Conservation (phyloP, 2,329 filamentous ascomycete species). For the Fusarium austroafricanum region DNA sequence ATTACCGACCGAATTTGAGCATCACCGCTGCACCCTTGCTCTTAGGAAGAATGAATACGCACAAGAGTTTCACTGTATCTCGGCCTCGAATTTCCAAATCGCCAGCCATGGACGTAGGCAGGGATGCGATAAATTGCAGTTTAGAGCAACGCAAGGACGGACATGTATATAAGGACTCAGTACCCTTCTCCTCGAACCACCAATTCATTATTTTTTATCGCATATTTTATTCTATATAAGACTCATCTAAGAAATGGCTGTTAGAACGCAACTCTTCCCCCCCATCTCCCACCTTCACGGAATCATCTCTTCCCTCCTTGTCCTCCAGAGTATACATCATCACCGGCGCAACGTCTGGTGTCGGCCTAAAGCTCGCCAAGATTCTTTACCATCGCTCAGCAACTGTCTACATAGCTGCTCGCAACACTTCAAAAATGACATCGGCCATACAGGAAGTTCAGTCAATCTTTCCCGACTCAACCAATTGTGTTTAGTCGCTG, state of each 20-base stretch:
- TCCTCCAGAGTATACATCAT: slow-evolving; percentile 33
- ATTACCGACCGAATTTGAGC: slow-evolving; percentile 28
- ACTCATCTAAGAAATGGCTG: slow-evolving; percentile 16
- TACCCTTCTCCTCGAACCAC: not conserved
- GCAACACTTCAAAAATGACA: slow-evolving; percentile 19
- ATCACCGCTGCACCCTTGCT: not conserved
- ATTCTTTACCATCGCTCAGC: slow-evolving; percentile 34
- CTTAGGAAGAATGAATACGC: not conserved
- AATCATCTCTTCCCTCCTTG: slow-evolving; percentile 23
- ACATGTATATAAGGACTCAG: slow-evolving; percentile 1
- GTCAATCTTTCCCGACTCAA: slow-evolving; percentile 13
- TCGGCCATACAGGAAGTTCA: slow-evolving; percentile 21
- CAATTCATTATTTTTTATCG: not conserved
- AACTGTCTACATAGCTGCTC: slow-evolving; percentile 29
- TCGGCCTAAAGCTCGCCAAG: slow-evolving; percentile 36
- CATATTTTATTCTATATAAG: not conserved
- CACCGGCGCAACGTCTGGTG: slow-evolving; percentile 35
- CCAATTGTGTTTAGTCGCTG: slow-evolving; percentile 26
- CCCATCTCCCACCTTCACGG: slow-evolving; percentile 34
- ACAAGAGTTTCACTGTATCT: too few relatives aligned
- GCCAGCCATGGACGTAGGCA: too few relatives aligned
- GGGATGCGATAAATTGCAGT: not conserved
- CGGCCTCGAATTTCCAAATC: too few relatives aligned
- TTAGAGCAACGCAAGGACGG: not conserved
- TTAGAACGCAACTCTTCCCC: slow-evolving; percentile 33